Evolutionary conservation across 257 asterid species (phyloP).

Genomic region (Solanum corneliomulleri): DNA sequence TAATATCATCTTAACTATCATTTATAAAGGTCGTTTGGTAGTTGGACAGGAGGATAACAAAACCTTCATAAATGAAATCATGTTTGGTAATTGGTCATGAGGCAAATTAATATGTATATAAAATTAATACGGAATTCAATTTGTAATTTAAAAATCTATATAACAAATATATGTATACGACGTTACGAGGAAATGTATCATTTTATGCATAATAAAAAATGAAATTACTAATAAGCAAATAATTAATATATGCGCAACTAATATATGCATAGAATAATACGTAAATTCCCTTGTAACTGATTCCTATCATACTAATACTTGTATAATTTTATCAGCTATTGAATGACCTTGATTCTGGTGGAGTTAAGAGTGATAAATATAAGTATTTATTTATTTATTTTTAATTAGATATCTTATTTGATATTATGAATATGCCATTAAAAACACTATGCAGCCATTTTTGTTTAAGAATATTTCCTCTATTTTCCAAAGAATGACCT

Average conservation of each 20-base stretch:
- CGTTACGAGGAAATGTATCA: no score
- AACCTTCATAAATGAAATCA: neutral
- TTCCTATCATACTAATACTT: neutral
- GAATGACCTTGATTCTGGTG: neutral
- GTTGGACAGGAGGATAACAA: neutral
- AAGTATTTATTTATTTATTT: neutral
- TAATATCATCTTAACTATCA: no score
- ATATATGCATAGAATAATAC: neutral
- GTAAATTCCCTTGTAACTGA: no score
- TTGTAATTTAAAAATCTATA: neutral
- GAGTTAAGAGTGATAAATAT: neutral
- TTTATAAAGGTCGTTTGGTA: neutral
- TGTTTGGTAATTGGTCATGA: neutral
- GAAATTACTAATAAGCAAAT: no score
- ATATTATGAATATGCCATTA: neutral
- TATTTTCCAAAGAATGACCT: fast-evolving
- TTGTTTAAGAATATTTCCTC: no score
- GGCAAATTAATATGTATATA: neutral
- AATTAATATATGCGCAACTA: no score
- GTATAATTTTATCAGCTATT: no score
- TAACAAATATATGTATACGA: neutral
- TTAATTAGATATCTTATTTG: neutral
- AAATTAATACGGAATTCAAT: neutral
- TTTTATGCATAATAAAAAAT: no score
- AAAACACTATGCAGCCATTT: no score